Evolutionary conservation across 768 basidiomycete species (phyloP).

Genomic region (Brasilioporus rufonigricans): DNA sequence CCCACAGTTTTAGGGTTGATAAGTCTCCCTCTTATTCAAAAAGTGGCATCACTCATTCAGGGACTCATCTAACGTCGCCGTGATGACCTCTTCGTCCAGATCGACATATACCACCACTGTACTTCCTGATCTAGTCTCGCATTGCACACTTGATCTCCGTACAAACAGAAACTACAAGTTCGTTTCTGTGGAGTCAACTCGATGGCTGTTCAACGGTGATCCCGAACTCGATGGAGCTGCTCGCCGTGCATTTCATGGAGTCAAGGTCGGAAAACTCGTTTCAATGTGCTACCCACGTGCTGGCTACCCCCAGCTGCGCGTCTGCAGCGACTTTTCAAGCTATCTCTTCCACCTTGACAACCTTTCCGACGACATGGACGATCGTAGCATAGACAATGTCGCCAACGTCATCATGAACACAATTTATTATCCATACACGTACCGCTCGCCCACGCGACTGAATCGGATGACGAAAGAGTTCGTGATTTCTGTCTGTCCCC

Average conservation of each 20-base stretch:
- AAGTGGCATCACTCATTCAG: slow-evolving; percentile 28
- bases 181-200: slow-evolving; percentile 37
- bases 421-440: slow-evolving; percentile 64
- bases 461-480: slow-evolving; percentile 74
- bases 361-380: slow-evolving; percentile 77
- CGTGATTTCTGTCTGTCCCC: slow-evolving; percentile 30
- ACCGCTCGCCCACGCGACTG: slow-evolving; percentile 52
- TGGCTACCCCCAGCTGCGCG: slow-evolving; percentile 59
- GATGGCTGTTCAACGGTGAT: slow-evolving; percentile 17
- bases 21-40: too few species aligned
- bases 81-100: too few species aligned
- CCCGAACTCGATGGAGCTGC: slow-evolving; percentile 38
- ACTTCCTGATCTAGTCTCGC: slow-evolving; percentile 75
- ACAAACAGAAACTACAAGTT: slow-evolving; percentile 58
- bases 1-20: too few species aligned
- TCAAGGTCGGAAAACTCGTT: slow-evolving; percentile 70
- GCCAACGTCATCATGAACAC: slow-evolving; percentile 70
- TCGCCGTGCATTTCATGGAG: slow-evolving; percentile 60
- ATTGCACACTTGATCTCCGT: slow-evolving; percentile 60
- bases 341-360: slow-evolving; percentile 81
- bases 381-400: slow-evolving; percentile 51
- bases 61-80: slow-evolving; percentile 7
- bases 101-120: slow-evolving; percentile 46
- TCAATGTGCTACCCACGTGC: slow-evolving; percentile 47
- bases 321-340: slow-evolving; percentile 74